phyloP scores from a whole-genome alignment of 2,329 filamentous ascomycete species.

The Pestalotiopsis sp. region DNA sequence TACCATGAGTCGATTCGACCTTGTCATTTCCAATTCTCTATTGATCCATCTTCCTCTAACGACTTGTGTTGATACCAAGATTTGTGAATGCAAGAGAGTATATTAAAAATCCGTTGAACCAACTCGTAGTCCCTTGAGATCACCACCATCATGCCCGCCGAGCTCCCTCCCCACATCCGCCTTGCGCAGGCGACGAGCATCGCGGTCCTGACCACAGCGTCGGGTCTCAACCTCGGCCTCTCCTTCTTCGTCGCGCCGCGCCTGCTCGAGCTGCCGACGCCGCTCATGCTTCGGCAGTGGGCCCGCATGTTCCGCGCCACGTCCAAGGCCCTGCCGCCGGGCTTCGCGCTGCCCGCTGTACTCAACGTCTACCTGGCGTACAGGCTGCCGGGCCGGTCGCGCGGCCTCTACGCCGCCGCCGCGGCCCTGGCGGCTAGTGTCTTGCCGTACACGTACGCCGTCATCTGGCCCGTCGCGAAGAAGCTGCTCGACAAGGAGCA shows the following conservation, averaged over 20 bases:
- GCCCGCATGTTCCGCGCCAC: constrained; percentile 39
- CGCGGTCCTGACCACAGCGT: constrained; percentile 46
- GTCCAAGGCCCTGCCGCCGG: constrained; percentile 35
- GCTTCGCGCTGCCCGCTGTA: constrained; percentile 39
- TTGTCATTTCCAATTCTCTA: no score
- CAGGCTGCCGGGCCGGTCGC: constrained; percentile 17
- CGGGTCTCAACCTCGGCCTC: constrained; percentile 36
- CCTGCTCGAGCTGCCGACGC: constrained; percentile 54
- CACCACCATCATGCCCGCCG: background rate
- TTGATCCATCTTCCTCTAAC: no score
- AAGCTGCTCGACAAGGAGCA: constrained; percentile 46
- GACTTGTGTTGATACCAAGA: no score
- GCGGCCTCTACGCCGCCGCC: constrained; percentile 43
- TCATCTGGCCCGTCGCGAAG: constrained; percentile 48
- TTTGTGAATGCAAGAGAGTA: no score
- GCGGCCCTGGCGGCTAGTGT: constrained; percentile 44
- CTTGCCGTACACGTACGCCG: constrained; percentile 50
- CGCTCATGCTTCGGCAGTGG: constrained; percentile 58
- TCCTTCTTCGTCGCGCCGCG: constrained; percentile 50
- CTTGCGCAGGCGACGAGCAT: constrained; percentile 51
- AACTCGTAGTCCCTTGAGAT: no score
- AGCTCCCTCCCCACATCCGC: constrained; percentile 31
- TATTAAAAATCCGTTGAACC: no score
- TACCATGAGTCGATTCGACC: no score
- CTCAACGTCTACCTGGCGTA: constrained; percentile 48